Conservation (phyloP, 2,329 filamentous ascomycete species). For the Calonectria pseudoturangicola region DNA sequence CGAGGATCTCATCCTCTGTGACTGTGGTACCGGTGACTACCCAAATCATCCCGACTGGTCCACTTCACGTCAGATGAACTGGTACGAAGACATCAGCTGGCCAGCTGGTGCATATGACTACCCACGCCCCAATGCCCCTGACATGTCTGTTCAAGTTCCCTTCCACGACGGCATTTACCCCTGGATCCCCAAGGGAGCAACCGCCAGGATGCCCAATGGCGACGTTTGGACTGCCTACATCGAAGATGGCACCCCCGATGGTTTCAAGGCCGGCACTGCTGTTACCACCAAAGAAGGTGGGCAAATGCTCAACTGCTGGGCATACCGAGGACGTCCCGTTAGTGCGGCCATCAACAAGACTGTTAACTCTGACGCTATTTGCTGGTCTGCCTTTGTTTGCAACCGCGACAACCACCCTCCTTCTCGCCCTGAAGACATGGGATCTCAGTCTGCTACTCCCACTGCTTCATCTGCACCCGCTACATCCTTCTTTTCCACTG, state of each 20-base stretch:
- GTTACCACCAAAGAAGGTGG: slow-evolving; percentile 64
- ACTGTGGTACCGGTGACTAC: slow-evolving; percentile 66
- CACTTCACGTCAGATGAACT: slow-evolving; percentile 66
- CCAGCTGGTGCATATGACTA: slow-evolving; percentile 58
- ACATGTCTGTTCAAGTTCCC: slow-evolving; percentile 63
- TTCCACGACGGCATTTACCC: slow-evolving; percentile 62
- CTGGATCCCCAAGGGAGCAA: slow-evolving; percentile 61
- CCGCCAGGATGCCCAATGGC: slow-evolving; percentile 62
- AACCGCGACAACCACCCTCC: slow-evolving; percentile 60
- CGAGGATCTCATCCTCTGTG: slow-evolving; percentile 64
- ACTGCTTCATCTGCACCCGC: slow-evolving; percentile 58
- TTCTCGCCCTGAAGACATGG: slow-evolving; percentile 60
- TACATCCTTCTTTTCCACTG: slow-evolving; percentile 58
- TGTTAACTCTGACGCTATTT: slow-evolving; percentile 60
- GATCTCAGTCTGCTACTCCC: slow-evolving; percentile 59
- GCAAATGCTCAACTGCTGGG: slow-evolving; percentile 64
- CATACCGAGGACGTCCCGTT: slow-evolving; percentile 63
- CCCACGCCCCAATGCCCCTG: slow-evolving; percentile 57
- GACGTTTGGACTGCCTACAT: slow-evolving; percentile 65
- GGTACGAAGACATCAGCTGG: slow-evolving; percentile 64
- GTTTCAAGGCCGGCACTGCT: slow-evolving; percentile 62
- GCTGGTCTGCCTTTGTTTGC: slow-evolving; percentile 65
- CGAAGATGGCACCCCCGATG: slow-evolving; percentile 63
- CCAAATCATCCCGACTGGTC: slow-evolving; percentile 63
- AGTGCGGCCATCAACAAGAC: slow-evolving; percentile 63